These are phyloP conservation scores for Aspergillus ruber DNA, from an alignment of 2,329 filamentous ascomycete species.

Conservation along the genomic window DNA sequence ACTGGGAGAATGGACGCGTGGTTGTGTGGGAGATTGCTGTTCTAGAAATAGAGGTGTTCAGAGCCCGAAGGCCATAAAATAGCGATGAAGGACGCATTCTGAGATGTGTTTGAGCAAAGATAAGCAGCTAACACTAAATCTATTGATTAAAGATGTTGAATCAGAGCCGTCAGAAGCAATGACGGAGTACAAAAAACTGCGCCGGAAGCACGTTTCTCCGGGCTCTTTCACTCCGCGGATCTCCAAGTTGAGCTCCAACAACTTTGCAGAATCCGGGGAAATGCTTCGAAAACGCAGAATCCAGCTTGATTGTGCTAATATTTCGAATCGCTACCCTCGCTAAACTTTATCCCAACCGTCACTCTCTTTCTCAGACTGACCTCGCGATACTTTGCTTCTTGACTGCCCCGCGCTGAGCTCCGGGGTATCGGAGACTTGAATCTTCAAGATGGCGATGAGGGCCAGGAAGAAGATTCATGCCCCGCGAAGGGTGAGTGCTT, in stretches of 20 bases:
- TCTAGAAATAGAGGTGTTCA: conserved; percentile 10
- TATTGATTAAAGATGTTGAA: not conserved
- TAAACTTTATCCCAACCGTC: not conserved
- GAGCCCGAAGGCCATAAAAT: conserved; percentile 17
- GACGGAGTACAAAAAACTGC: conserved; percentile 12
- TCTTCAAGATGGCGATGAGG: conserved; percentile 45
- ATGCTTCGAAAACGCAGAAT: not conserved
- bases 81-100: conserved; percentile 16
- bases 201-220: conserved; percentile 23
- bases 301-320: not conserved
- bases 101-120: not conserved
- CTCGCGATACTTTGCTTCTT: conserved; percentile 1
- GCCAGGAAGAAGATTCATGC: conserved; percentile 59
- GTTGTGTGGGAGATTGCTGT: conserved; percentile 9
- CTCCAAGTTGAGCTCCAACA: not conserved
- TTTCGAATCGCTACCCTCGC: not conserved
- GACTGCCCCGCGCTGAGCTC: conserved; percentile 9
- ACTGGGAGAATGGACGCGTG: conserved; percentile 16
- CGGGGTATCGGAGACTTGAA: not conserved
- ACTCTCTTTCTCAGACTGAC: not conserved
- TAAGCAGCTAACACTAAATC: not conserved
- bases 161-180: conserved; percentile 2
- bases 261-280: not conserved
- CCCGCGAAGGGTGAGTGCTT: conserved; percentile 56
- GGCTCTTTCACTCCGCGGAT: conserved; percentile 15